Evolutionary conservation across 148 eudicot genomes (phyloP).

Genomic region (Bassia scoparia): DNA sequence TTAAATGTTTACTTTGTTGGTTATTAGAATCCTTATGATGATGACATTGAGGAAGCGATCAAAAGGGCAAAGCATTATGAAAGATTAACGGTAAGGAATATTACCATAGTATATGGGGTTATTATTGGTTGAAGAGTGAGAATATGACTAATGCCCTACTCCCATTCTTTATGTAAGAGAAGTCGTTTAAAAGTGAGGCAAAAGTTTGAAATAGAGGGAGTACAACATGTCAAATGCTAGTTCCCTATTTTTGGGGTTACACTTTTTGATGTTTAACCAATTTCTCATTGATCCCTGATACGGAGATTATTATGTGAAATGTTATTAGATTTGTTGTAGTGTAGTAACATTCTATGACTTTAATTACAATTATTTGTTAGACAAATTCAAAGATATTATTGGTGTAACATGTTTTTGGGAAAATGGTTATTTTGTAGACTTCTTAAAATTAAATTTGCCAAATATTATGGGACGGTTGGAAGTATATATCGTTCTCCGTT

Average conservation of each 20-base stretch:
- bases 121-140: no score
- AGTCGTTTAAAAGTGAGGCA: not conserved
- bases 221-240: not conserved
- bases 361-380: not conserved
- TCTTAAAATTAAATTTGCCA: not conserved
- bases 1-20: not conserved
- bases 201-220: not conserved
- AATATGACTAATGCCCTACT: not conserved
- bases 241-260: not conserved
- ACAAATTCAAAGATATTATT: not conserved
- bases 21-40: not conserved
- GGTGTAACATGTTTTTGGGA: not conserved
- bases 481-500: not conserved
- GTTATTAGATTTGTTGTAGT: not conserved
- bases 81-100: not conserved
- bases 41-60: constrained; percentile 1
- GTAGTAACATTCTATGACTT: not conserved
- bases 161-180: not conserved
- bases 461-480: not conserved
- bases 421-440: not conserved
- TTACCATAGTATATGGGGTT: no score
- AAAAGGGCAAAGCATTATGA: not conserved
- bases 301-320: not conserved
- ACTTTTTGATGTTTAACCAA: not conserved
- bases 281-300: not conserved